Conservation (phyloP, 2,329 filamentous ascomycete genomes). For the Pseudocercospora crystallina region DNA sequence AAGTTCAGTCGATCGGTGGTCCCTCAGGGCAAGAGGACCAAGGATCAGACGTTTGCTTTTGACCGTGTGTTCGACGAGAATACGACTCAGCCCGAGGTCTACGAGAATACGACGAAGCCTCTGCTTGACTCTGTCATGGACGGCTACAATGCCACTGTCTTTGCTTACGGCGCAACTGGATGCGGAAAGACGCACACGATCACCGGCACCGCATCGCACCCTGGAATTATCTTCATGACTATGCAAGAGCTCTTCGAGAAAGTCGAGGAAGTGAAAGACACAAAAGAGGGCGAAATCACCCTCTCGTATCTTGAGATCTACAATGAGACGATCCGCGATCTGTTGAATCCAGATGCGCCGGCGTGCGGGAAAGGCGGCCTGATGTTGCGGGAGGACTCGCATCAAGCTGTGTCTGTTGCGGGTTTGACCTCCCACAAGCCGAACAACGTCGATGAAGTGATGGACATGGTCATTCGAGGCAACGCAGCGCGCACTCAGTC, state of each 20-base stretch:
- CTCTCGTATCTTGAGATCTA: slow-evolving; percentile 98
- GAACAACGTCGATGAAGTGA: slow-evolving; percentile 89
- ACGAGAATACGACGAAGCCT: slow-evolving; percentile 84
- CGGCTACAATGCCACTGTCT: slow-evolving; percentile 98
- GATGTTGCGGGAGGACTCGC: slow-evolving; percentile 91
- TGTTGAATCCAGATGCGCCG: slow-evolving; percentile 80
- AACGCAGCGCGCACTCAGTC: slow-evolving; percentile 96
- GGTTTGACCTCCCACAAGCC: slow-evolving; percentile 90
- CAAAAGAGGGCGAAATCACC: slow-evolving; percentile 86
- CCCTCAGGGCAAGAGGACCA: slow-evolving; percentile 80
- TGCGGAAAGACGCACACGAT: slow-evolving; percentile 99
- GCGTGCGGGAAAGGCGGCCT: slow-evolving; percentile 71
- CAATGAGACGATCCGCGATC: slow-evolving; percentile 96
- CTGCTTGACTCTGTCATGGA: slow-evolving; percentile 95
- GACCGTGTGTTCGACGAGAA: slow-evolving; percentile 97
- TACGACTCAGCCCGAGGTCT: slow-evolving; percentile 86
- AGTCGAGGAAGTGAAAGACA: slow-evolving; percentile 79
- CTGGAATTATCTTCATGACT: slow-evolving; percentile 96
- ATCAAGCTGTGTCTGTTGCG: slow-evolving; percentile 86
- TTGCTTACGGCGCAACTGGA: slow-evolving; percentile 95
- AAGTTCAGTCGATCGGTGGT: slow-evolving; percentile 79
- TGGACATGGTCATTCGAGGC: slow-evolving; percentile 97
- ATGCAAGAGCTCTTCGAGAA: slow-evolving; percentile 99
- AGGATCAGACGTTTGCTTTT: slow-evolving; percentile 97
- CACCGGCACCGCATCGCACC: slow-evolving; percentile 80